Conservation (phyloP, 345 rosid genomes). For the Lepidium didymum region DNA sequence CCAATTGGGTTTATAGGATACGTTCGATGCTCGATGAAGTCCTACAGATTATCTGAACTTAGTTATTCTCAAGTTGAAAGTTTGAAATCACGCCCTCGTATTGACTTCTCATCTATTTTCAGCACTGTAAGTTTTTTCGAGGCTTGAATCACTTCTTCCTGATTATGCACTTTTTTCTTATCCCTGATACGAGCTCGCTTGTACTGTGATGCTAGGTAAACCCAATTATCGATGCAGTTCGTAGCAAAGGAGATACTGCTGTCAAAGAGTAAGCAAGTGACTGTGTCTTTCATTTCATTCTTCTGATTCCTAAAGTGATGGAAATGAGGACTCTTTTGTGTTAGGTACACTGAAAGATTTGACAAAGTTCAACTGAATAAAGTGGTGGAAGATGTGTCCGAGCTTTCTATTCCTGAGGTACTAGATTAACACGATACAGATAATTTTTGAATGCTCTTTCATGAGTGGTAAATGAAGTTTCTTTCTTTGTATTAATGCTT, state of each 20-base stretch:
- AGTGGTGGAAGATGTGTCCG: conserved; percentile 54
- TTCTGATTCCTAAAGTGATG: not conserved
- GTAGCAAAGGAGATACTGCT: conserved; percentile 68
- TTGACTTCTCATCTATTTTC: conserved; percentile 77
- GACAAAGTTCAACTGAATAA: conserved; percentile 63
- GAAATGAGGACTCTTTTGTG: not conserved
- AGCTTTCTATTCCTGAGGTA: conserved; percentile 71
- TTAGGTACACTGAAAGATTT: conserved; percentile 72
- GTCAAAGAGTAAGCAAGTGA: conserved; percentile 53
- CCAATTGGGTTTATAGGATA: conserved; percentile 22
- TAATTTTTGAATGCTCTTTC: not conserved
- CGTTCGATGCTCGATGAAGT: conserved; percentile 62
- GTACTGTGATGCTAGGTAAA: conserved; percentile 35
- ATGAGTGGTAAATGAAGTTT: not conserved
- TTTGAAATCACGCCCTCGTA: conserved; percentile 75
- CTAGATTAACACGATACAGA: not conserved
- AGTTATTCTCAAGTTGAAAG: conserved; percentile 41
- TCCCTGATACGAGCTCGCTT: not conserved
- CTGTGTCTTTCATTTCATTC: not conserved
- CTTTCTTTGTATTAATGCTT: not conserved
- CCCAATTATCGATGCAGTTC: conserved; percentile 79
- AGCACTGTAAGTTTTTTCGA: conserved; percentile 31
- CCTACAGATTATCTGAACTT: conserved; percentile 63
- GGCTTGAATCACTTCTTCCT: not conserved
- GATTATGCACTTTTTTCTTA: not conserved